Base-by-base conservation (phyloP, 306 rosid genomes). In the Pyrus betulifolia region DNA sequence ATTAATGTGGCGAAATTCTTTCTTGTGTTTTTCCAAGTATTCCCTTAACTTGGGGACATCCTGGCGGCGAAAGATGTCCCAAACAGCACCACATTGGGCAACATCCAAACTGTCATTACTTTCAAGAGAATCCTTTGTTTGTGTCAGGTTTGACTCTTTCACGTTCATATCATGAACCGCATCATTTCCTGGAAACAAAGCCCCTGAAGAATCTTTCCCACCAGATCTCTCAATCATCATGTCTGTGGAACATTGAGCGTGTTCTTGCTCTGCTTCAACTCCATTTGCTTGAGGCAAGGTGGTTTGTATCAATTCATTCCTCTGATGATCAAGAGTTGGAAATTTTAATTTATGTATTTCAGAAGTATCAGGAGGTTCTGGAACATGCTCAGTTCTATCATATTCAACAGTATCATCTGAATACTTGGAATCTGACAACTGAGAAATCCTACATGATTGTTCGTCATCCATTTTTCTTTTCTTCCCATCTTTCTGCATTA, bases 31-130 rank as follows among this genome's bases (percentile, higher is more conserved):
- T 51, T 86, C 81, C 75, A 88, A 61, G 83, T 85, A 88, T 72
- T 83, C 79, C 57, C 72, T 80, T 80, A 88, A 70, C 82, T 88
- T 90, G 17, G 96, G 90, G 52, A 85, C 91, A 55, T 90, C 96
- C 84, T 90, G 85, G 75, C 88, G 77, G 15, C 96, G 91, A 73
- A 91, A 91, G 74, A 87, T 91, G 72, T 91, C 96, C 93, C 96
- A 87, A 79, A 91, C 89, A 79, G 96, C 93, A 38, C 90, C 91
- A 55, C 93, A 87, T 40, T 67, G 75, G 72, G 52, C 79, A 74
- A 38, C 68, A 49, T 82, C 76, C 59, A 78, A 65, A 22, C 58
- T 76, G 54, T 68, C 84, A 51, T 68, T 74, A 76, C 67, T 74
- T 72, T 83, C 74, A 17, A 75, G 44, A 63, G 86, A 84, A 79